A percentile compares a stretch with the other conserved stretches of the same genome.
Conservation (phyloP, 192 early-diverging fungal species). For the Dissophora ornata region DNA sequence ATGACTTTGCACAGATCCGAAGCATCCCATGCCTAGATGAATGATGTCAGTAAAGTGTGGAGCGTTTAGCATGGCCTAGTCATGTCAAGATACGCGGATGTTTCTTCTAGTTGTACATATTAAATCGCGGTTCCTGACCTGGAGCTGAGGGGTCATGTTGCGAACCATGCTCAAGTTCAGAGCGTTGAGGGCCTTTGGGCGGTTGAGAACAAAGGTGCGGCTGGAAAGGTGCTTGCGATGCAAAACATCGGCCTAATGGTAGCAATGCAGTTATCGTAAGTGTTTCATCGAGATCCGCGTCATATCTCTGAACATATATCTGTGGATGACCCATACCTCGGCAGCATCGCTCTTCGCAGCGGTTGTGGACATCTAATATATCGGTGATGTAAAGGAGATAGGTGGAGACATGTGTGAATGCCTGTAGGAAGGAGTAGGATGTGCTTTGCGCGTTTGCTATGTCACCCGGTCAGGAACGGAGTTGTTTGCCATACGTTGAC, state of each 20-base stretch:
- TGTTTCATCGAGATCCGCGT: too few relatives aligned
- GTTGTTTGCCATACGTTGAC: constrained; percentile 34
- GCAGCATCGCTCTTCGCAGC: constrained; percentile 26
- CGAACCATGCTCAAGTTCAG: constrained; percentile 88
- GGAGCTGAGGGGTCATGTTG: constrained; percentile 81
- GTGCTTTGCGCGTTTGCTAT: too few relatives aligned
- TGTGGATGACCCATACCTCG: constrained; percentile 24
- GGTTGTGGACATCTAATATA: constrained; percentile 49
- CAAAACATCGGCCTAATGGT: constrained; percentile 57
- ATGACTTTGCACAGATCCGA: constrained; percentile 91
- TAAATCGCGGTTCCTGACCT: constrained; percentile 56
- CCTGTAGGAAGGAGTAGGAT: too few relatives aligned
- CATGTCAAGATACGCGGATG: too few relatives aligned
- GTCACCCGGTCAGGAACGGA: too few relatives aligned
- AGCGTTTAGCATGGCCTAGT: too few relatives aligned
- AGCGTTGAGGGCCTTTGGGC: constrained; percentile 87
- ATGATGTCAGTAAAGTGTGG: background rate
- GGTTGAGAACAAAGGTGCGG: constrained; percentile 79
- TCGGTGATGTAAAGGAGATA: too few relatives aligned
- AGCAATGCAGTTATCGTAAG: too few relatives aligned
- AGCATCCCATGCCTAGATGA: constrained; percentile 82
- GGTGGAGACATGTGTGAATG: too few relatives aligned
- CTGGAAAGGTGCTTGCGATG: constrained; percentile 62
- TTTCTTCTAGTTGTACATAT: too few relatives aligned
- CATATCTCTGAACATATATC: background rate